phyloP scores from a whole-genome alignment of 495 filamentous ascomycete species.

The Cairneyella variabilis region DNA sequence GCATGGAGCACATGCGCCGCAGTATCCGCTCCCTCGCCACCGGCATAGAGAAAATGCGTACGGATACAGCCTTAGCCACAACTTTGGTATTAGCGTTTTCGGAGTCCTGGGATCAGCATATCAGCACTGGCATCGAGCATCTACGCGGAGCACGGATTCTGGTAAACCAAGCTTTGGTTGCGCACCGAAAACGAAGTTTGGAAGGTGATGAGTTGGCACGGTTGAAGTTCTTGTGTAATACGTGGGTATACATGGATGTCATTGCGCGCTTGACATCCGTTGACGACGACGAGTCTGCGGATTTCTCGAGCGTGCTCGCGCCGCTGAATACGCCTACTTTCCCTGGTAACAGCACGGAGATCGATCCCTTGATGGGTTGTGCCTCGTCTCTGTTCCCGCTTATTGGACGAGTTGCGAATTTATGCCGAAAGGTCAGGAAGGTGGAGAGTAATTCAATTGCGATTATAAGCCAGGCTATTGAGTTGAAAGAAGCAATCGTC shows the following conservation, averaged over 20 bases:
- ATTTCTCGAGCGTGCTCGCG: constrained; percentile 43
- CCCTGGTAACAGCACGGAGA: constrained; percentile 41
- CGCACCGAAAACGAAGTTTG: constrained; percentile 16
- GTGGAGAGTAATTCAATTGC: constrained; percentile 53
- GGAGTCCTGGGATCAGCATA: constrained; percentile 76
- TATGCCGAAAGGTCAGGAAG: constrained; percentile 61
- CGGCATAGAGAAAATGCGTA: constrained; percentile 57
- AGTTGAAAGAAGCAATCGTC: constrained; percentile 60
- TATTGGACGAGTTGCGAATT: constrained; percentile 64
- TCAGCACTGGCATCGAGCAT: constrained; percentile 70
- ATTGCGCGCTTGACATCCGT: constrained; percentile 70
- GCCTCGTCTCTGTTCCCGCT: constrained; percentile 70
- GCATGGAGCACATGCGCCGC: constrained; percentile 69
- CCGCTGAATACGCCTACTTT: constrained; percentile 29
- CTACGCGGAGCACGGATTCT: constrained; percentile 66
- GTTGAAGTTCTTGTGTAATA: constrained; percentile 70
- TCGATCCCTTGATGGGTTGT: constrained; percentile 76
- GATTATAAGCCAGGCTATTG: constrained; percentile 61
- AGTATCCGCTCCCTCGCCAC: constrained; percentile 57
- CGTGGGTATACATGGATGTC: constrained; percentile 81
- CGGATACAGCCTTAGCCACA: constrained; percentile 68
- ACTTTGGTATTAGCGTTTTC: constrained; percentile 71
- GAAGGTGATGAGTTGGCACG: constrained; percentile 44
- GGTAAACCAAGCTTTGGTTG: constrained; percentile 53
- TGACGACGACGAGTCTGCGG: constrained; percentile 52